Evolutionary conservation across 306 rosid species (phyloP).

Genomic region (Vigna hirtella): DNA sequence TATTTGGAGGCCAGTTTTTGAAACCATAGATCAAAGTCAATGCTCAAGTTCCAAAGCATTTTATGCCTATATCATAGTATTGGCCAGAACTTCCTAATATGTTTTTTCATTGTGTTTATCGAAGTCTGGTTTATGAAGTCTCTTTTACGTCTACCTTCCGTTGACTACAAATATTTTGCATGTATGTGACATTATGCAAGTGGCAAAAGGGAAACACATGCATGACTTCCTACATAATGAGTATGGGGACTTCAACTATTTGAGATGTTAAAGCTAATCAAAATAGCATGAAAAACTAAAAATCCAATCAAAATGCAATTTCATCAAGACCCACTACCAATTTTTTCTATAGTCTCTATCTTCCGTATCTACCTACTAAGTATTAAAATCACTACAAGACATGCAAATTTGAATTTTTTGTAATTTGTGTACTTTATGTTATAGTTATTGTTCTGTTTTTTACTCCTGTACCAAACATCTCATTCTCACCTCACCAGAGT

Average conservation of each 20-base stretch:
- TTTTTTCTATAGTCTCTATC: neutral
- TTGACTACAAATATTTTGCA: no score
- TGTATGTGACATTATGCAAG: neutral
- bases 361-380: neutral
- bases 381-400: constrained; percentile 16
- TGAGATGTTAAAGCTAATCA: constrained; percentile 3
- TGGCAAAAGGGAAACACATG: neutral
- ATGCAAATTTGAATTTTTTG: neutral
- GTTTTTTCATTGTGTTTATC: no score
- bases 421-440: constrained; percentile 20
- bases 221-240: constrained; percentile 15
- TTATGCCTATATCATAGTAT: constrained; percentile 6
- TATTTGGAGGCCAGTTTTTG: neutral
- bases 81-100: constrained; percentile 3
- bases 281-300: constrained; percentile 2
- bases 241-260: constrained; percentile 1
- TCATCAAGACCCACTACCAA: neutral
- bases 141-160: no score
- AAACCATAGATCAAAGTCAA: constrained; percentile 37
- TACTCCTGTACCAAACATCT: constrained; percentile 2
- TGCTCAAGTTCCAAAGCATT: constrained; percentile 28
- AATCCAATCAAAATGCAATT: constrained; percentile 1
- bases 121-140: no score
- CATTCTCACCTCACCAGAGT: neutral
- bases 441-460: constrained; percentile 4